Evolutionary conservation across 2,329 filamentous ascomycete genomes (phyloP).

Genomic region (Alternaria brassicae): DNA sequence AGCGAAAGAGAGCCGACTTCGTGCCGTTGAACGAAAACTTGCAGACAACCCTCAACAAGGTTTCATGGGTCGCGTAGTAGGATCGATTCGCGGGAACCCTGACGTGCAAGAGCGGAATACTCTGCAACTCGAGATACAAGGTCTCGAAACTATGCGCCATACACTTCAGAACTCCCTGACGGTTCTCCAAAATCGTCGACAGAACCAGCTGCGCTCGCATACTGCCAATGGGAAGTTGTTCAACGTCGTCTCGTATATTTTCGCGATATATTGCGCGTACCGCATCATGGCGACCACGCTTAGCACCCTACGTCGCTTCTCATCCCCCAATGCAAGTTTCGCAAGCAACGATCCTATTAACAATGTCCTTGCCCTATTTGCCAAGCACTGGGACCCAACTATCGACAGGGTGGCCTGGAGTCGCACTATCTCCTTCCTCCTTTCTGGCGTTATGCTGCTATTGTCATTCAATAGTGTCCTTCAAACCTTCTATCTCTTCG

Average conservation of each 20-base stretch:
- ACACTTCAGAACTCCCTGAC: conserved; percentile 71
- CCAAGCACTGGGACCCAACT: conserved; percentile 82
- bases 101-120: conserved; percentile 61
- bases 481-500: conserved; percentile 85
- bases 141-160: conserved; percentile 79
- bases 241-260: conserved; percentile 69
- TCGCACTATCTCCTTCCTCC: conserved; percentile 81
- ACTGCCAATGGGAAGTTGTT: conserved; percentile 72
- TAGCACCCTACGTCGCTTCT: conserved; percentile 69
- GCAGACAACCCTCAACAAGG: conserved; percentile 59
- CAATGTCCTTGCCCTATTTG: conserved; percentile 78
- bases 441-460: conserved; percentile 82
- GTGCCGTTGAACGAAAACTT: conserved; percentile 71
- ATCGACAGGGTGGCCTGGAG: conserved; percentile 85
- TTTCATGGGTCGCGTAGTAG: conserved; percentile 76
- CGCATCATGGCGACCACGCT: conserved; percentile 76
- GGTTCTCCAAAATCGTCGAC: conserved; percentile 67
- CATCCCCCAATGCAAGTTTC: conserved; percentile 61
- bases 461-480: conserved; percentile 81
- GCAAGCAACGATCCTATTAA: conserved; percentile 82
- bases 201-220: conserved; percentile 69
- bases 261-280: conserved; percentile 84
- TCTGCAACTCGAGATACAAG: conserved; percentile 77
- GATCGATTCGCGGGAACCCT: conserved; percentile 69
- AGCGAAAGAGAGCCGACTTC: conserved; percentile 75